Base-by-base conservation (phyloP, 192 early-diverging fungal species). In the Backusella tuberculispora region DNA sequence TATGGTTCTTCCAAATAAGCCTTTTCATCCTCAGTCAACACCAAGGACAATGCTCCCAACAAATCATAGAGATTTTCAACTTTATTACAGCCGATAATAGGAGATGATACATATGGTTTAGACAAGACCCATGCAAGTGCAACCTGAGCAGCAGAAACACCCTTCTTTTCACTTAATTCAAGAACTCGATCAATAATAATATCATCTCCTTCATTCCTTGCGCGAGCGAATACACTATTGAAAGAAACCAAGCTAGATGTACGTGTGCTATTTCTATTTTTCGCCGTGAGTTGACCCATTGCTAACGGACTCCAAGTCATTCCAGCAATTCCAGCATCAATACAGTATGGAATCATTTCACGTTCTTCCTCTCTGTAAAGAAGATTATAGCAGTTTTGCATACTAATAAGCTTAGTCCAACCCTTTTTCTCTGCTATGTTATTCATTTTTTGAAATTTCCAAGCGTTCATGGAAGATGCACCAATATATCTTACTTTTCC, bases 301-400 rank as follows among this genome's bases (percentile, higher is more conserved):
- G 84, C 84, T 34, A 90, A 79, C 4, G 88, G 86, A 1, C 84
- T 82, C 85, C 80, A 90, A 8, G 84, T 78, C n/a, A 86, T 79
- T 38, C 74, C 47, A 47, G 81, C 80, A 71, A 88, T 77, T 1
- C 83, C 81, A 15, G 66, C 50, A 72, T 87, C 81, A 17, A 66
- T 24, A 73, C 75, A 83, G 47, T 83, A 86, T 17, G 80, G 86
- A 48, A 78, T 76, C 81, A 86, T 90, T 56, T 89, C 88, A 24
- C 88, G 76, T 66, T 89, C 88, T 71, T 90, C 88, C 41, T 89
- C 88, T 66, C 88, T 85, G 72, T 78, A 80, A 5, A 72, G 44
- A 19, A 75, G 43, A 47, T 85, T 88, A 76, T 87, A 80, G 12
- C 53, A 41, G 38, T 85, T 74, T 71, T 87, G 83, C 87, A 89